These are phyloP conservation scores for Candida michaelii DNA, from an alignment of 805 yeast genomes.

Conservation along the genomic window DNA sequence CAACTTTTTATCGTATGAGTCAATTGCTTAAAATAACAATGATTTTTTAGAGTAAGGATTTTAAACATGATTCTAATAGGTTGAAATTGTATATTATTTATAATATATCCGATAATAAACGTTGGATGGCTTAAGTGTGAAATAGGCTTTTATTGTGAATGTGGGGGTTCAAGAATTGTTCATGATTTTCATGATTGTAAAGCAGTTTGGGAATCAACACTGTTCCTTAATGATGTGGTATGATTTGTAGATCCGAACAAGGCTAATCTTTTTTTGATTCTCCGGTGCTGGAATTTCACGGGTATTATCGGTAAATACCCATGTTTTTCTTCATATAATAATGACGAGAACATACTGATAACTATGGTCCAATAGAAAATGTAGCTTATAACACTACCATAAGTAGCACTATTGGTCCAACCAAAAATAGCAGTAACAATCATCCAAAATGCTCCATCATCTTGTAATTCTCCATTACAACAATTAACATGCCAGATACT, in stretches of 20 bases:
- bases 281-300: conserved; percentile 54
- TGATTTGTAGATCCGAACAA: background rate
- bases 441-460: conserved; percentile 79
- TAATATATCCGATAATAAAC: no score
- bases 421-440: conserved; percentile 83
- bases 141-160: no score
- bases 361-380: conserved; percentile 65
- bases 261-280: conserved; percentile 42
- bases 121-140: no score
- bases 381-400: conserved; percentile 79
- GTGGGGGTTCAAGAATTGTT: no score
- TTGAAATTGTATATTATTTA: no score
- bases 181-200: conserved; percentile 6
- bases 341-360: conserved; percentile 43
- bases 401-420: conserved; percentile 93
- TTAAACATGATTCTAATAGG: no score
- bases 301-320: conserved; percentile 68
- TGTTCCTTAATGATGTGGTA: background rate
- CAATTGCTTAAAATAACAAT: no score
- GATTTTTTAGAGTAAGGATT: no score
- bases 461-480: conserved; percentile 82
- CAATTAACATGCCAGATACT: conserved; percentile 95
- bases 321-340: conserved; percentile 49
- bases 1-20: no score
- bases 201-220: conserved; percentile 16